phyloP scores from a whole-genome alignment of 257 asterid species.

The Solanum sitiens region DNA sequence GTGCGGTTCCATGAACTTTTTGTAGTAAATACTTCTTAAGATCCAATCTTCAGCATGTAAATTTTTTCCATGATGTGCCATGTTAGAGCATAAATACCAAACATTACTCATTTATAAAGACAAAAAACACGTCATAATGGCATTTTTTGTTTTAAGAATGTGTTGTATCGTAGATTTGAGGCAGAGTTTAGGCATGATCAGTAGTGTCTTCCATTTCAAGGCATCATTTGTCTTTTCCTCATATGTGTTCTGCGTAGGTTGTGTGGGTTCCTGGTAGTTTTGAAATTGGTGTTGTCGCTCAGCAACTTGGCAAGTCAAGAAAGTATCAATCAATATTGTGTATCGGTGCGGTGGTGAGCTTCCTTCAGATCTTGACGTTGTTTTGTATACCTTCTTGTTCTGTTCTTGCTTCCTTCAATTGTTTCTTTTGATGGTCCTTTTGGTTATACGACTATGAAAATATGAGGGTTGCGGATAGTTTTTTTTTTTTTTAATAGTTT shows the following conservation, averaged over 20 bases:
- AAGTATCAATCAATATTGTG: constrained; percentile 80
- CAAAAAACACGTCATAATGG: not conserved
- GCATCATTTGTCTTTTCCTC: not conserved
- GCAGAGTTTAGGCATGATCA: not conserved
- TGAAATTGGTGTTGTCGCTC: constrained; percentile 75
- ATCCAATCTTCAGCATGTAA: not conserved
- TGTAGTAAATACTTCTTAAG: not conserved
- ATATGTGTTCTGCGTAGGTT: constrained; percentile 30
- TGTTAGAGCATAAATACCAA: not conserved
- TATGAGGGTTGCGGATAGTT: not conserved
- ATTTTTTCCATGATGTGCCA: not conserved
- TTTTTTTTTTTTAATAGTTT: not conserved
- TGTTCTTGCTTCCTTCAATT: not conserved
- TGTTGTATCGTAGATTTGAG: not conserved
- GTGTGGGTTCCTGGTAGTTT: constrained; percentile 97
- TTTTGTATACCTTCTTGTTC: not conserved
- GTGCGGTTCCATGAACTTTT: not conserved
- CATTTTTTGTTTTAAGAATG: not conserved
- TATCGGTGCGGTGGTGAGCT: constrained; percentile 91
- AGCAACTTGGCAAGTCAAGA: constrained; percentile 69
- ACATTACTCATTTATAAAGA: not conserved
- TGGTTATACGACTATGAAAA: not conserved
- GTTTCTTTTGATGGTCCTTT: not conserved
- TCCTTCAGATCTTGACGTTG: not conserved
- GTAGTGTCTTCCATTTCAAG: not conserved